phyloP scores from a whole-genome alignment of 2,329 filamentous ascomycete genomes.

The Tolypocladium sp. region DNA sequence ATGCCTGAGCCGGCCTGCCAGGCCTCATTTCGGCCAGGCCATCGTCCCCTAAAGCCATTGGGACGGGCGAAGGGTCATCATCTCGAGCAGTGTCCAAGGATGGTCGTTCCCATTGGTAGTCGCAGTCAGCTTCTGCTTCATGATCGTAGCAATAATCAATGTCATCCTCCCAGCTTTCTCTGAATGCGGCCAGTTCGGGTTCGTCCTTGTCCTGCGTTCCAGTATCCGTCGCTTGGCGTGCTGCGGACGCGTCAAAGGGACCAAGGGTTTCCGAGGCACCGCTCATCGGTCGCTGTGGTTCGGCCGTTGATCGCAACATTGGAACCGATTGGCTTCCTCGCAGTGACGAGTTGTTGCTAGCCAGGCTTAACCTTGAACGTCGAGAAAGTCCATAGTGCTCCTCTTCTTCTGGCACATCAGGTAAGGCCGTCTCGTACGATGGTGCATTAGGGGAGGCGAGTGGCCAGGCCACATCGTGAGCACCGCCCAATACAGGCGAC shows the following conservation, averaged over 20 bases:
- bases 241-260: constrained; percentile 27
- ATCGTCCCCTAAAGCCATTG: constrained; percentile 14
- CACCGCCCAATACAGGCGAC: constrained; percentile 31
- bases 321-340: constrained; percentile 48
- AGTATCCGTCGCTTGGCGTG: constrained; percentile 11
- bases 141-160: constrained; percentile 66
- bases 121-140: constrained; percentile 56
- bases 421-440: constrained; percentile 34
- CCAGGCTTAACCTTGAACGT: constrained; percentile 32
- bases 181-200: constrained; percentile 17
- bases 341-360: constrained; percentile 41
- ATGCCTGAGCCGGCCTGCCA: constrained; percentile 10
- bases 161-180: constrained; percentile 56
- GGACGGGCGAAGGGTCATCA: constrained; percentile 10
- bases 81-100: constrained; percentile 35
- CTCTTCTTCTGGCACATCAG: constrained; percentile 56
- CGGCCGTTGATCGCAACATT: constrained; percentile 35
- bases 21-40: constrained; percentile 12
- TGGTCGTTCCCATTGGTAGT: constrained; percentile 55
- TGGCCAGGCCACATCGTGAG: constrained; percentile 34
- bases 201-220: constrained; percentile 5
- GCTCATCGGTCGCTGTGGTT: constrained; percentile 32
- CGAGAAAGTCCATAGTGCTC: constrained; percentile 32
- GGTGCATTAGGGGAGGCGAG: constrained; percentile 13
- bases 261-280: constrained; percentile 45